Evolutionary conservation across 495 filamentous ascomycete species (phyloP).

Genomic region (Aspergillus saccharolyticus): DNA sequence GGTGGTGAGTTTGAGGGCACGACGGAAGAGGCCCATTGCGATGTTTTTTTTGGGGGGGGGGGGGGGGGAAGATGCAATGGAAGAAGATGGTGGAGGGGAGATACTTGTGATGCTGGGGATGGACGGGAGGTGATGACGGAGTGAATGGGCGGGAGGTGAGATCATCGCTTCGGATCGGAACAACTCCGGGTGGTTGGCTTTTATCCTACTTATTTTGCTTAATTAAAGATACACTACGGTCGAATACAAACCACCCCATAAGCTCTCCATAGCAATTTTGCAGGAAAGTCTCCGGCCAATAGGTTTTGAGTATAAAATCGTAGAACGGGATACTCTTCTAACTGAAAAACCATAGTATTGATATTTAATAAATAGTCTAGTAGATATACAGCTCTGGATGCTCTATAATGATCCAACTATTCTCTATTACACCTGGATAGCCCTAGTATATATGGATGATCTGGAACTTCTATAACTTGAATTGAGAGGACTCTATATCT

Average conservation of each 20-base stretch:
- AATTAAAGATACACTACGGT: conserved; percentile 31
- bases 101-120: no score
- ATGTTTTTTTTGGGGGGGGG: not conserved
- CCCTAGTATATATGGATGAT: conserved; percentile 8
- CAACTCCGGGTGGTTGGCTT: not conserved
- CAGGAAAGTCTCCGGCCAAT: conserved; percentile 28
- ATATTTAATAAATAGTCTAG: conserved; percentile 30
- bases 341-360: conserved; percentile 17
- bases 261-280: conserved; percentile 29
- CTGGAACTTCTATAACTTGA: conserved; percentile 18
- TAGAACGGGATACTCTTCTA: conserved; percentile 17
- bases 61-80: not conserved
- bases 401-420: conserved; percentile 28
- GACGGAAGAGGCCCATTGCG: conserved; percentile 46
- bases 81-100: not conserved
- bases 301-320: conserved; percentile 21
- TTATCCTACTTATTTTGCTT: no score
- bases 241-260: conserved; percentile 37
- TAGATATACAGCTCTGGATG: conserved; percentile 30
- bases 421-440: conserved; percentile 36
- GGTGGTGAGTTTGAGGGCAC: conserved; percentile 37
- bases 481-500: conserved; percentile 15
- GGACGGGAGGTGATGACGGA: not conserved
- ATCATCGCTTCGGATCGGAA: not conserved
- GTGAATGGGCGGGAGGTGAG: not conserved